These are phyloP conservation scores for Aciculosporium take DNA, from an alignment of 2,329 filamentous ascomycete species.

Conservation along the genomic window DNA sequence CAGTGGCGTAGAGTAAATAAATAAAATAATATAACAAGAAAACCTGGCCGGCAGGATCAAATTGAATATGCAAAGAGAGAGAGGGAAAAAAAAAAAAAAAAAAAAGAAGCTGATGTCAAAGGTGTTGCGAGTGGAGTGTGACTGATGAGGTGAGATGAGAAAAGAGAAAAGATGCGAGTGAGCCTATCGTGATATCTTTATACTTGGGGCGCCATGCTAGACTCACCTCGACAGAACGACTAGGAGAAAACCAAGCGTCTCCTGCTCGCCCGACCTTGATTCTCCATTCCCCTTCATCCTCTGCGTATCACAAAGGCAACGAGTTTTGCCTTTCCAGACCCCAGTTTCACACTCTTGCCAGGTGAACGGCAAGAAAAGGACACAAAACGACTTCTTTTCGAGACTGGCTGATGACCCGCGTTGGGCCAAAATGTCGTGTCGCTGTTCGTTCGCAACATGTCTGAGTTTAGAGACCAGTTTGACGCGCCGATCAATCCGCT, in stretches of 20 bases:
- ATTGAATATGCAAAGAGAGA: background rate
- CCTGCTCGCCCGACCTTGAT: background rate
- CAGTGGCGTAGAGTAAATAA: background rate
- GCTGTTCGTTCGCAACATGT: background rate
- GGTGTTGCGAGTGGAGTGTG: background rate
- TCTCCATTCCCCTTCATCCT: background rate
- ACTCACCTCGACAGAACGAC: background rate
- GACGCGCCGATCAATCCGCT: background rate
- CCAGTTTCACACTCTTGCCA: background rate
- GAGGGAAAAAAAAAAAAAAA: background rate
- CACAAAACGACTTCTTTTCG: background rate
- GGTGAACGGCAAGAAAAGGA: background rate
- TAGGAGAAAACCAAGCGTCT: background rate
- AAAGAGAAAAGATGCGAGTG: background rate
- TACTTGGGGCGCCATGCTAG: background rate
- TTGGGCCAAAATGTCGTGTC: too few species aligned
- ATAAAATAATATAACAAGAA: background rate
- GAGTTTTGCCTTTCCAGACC: background rate
- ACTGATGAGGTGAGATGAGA: constrained; percentile 1
- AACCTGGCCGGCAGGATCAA: constrained; percentile 6
- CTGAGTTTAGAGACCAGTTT: background rate
- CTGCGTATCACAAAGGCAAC: background rate
- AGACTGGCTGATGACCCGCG: background rate
- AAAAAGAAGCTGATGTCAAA: too few species aligned
- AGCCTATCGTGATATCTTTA: constrained; percentile 3